Conservation (phyloP, 2,329 filamentous ascomycete genomes). For the Trichoderma sp. region DNA sequence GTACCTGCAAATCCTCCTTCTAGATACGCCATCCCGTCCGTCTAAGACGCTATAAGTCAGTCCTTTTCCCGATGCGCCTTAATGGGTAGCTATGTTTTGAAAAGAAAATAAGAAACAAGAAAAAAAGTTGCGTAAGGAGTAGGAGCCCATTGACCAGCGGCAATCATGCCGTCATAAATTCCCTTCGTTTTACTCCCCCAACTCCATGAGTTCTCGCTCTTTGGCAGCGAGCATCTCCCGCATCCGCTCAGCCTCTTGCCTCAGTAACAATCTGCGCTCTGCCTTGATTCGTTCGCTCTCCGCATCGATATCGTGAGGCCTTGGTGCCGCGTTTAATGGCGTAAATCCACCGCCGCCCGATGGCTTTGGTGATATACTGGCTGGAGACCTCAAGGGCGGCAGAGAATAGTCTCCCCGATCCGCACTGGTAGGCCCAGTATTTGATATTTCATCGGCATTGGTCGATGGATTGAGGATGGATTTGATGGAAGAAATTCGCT, state of each 20-base stretch:
- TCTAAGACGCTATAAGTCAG: not conserved
- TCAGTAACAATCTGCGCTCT: constrained; percentile 63
- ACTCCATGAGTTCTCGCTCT: constrained; percentile 61
- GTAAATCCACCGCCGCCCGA: constrained; percentile 41
- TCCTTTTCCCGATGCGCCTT: not conserved
- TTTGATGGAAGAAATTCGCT: constrained; percentile 71
- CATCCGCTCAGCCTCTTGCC: constrained; percentile 74
- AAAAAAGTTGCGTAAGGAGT: not conserved
- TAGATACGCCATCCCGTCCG: not conserved
- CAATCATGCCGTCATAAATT: constrained; percentile 14
- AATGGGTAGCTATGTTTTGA: not conserved
- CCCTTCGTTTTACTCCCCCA: constrained; percentile 27
- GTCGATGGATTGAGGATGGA: constrained; percentile 65
- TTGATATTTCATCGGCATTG: constrained; percentile 26
- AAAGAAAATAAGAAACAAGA: not conserved
- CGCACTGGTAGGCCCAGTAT: constrained; percentile 33
- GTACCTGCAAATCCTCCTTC: not conserved
- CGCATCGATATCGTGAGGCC: constrained; percentile 27
- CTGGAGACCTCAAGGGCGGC: constrained; percentile 44
- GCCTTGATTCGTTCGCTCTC: constrained; percentile 54
- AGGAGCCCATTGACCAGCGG: constrained; percentile 29
- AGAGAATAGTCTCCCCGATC: constrained; percentile 40
- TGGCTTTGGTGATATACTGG: constrained; percentile 36
- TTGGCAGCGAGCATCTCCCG: constrained; percentile 69
- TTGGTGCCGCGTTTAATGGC: constrained; percentile 29